Conservation (phyloP, 108 stramenopile species). For the Fistulifera pelliculosa region DNA sequence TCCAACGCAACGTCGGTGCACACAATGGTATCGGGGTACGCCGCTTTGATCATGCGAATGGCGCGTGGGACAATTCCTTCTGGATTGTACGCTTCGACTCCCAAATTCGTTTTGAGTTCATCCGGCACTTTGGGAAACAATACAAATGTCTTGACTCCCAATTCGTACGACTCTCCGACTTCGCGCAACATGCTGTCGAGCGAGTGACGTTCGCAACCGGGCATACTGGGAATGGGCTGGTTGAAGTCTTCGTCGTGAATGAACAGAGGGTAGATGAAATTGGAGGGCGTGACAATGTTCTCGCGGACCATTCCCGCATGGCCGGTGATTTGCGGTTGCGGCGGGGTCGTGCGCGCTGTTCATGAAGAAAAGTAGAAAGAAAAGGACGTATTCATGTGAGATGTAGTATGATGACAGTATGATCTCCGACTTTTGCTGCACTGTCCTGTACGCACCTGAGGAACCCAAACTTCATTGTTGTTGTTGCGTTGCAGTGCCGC, state of each 20-base stretch:
- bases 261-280: conserved; percentile 97
- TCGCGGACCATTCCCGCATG: conserved; percentile 95
- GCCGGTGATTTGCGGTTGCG: conserved; percentile 92
- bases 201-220: conserved; percentile 88
- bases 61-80: conserved; percentile 93
- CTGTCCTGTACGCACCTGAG: conserved; percentile 51
- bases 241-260: conserved; percentile 92
- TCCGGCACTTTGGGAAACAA: conserved; percentile 95
- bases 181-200: conserved; percentile 83
- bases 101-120: conserved; percentile 90
- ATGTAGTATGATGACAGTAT: background rate
- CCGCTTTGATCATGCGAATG: conserved; percentile 90
- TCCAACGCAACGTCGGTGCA: conserved; percentile 96
- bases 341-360: conserved; percentile 78
- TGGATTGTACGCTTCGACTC: conserved; percentile 94
- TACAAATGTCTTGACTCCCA: conserved; percentile 89
- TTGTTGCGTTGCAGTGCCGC: conserved; percentile 55
- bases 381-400: background rate
- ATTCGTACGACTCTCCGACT: conserved; percentile 76
- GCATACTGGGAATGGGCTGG: conserved; percentile 86
- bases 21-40: conserved; percentile 82
- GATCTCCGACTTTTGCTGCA: conserved; percentile 1
- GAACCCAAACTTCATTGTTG: conserved; percentile 70
- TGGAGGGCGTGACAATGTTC: conserved; percentile 87
- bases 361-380: background rate